Base-by-base conservation (phyloP, 2,329 filamentous ascomycete genomes). In the Diaporthe longicolla region DNA sequence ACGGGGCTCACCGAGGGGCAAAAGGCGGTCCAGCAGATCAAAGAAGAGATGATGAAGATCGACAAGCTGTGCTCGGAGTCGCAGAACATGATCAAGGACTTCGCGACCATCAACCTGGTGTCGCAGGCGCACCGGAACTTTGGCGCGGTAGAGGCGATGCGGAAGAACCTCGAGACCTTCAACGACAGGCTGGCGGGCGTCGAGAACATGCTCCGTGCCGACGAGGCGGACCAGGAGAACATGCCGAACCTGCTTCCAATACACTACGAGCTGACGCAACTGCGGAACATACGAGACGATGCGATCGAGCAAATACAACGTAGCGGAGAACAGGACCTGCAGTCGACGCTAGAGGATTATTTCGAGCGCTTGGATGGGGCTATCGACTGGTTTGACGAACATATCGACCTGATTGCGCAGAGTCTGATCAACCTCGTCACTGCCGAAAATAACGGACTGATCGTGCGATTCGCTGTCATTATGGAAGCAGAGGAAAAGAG, bases 41-140 rank as follows among this genome's bases (percentile, higher is more conserved):
- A 97, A 84, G 96, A 98, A 78, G 97, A 99, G 86, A 97, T 99
- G 91, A 95, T 97, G 88, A 97, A 96, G 85, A 98, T 99, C 80
- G 97, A 99, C 86, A 95, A 94, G 85, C 90, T 99, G 77, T 99
- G 97, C 86, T 95, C 95, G 76, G 97, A 99, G 84, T 95, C 95
- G 71, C 96, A 98, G 86, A 95, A 94, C 82, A 98, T 98, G 91
- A 98, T 99, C 80, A 92, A 94, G 80, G 97, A 99, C 86, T 98
- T 99, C 84, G 93, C 93, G 48, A 94, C 95, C 81, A 97, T 97
- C 87, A 97, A 97, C 82, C 87, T 94, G 75, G 94, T 97, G 71
- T 96, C 96, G 72, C 94, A 98, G 84, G 97, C 97, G 77, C 97
- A 99, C 84, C 91, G 96, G 77, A 98, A 99, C 85, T 99, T 99